Base-by-base conservation (phyloP, 2,329 filamentous ascomycete genomes). In the Fusarium subtropicale region DNA sequence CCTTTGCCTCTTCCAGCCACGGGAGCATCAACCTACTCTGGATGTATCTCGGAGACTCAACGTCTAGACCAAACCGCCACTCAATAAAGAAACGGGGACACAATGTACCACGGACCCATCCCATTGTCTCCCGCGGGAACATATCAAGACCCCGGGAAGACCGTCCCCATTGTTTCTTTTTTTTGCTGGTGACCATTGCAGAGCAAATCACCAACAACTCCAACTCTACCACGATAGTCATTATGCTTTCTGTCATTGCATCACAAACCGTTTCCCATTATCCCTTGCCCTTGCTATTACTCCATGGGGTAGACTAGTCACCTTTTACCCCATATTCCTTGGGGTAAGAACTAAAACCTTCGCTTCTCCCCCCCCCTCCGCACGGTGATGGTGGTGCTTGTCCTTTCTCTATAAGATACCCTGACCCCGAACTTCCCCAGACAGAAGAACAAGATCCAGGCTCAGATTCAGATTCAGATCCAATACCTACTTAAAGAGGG, bases 251-350 rank as follows among this genome's bases (percentile, higher is more conserved):
- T 51, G 24, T 51, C 33, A 51, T 51, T 30, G n/a, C 33, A 51
- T 28, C 48, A 51, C 48, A 24, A 60, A 22, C 55, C 34, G 34
- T 60, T 60, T 60, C 13, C 20, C 18, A 20, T 28, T 28, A 15
- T 41, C 5, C 33, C 28, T 46, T 36, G 18, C 18, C 28, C n/a
- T 34, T 34, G 31, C 3, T 51, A 47, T 4, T 51, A 47, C 57
- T 62, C 57, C 57, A 62, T 36, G 57, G 59, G 59, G 57, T 62
- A 53, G 39, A 34, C 38, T 48, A 44, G 20, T 13, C 22, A 42
- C n/a, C 28, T 2, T 50, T 59, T 59, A 60, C 59, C 59, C 59
- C 56, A 61, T 50, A 50, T 50, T 50, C 46, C 11, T 34, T 60
- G 59, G 59, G 59, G 39, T 48, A 56, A 7, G 36, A 33, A 48